Evolutionary conservation across 495 filamentous ascomycete species (phyloP).

Genomic region (Penicillium longicatenatum): DNA sequence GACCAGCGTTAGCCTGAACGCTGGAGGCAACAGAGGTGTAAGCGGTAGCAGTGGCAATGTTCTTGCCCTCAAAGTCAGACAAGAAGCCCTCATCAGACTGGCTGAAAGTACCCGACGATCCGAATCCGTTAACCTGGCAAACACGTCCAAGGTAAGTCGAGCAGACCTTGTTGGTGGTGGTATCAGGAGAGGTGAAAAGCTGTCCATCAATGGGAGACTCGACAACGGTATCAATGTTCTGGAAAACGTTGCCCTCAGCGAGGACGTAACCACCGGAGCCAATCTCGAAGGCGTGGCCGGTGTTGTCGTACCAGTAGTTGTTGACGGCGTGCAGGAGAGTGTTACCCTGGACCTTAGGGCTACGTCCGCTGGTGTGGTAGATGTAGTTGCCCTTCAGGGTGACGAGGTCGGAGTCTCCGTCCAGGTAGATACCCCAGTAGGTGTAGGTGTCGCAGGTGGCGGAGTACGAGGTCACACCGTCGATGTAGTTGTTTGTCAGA

Average conservation of each 20-base stretch:
- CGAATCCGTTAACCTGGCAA: constrained; percentile 51
- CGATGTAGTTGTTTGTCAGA: constrained; percentile 49
- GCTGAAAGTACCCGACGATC: constrained; percentile 41
- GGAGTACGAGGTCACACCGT: constrained; percentile 41
- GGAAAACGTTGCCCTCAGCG: constrained; percentile 63
- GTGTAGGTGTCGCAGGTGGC: constrained; percentile 48
- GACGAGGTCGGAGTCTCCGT: constrained; percentile 41
- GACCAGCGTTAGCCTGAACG: constrained; percentile 35
- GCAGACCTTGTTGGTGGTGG: constrained; percentile 42
- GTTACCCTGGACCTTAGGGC: constrained; percentile 45
- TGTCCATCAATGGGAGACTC: constrained; percentile 35
- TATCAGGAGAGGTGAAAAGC: constrained; percentile 44
- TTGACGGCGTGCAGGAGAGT: constrained; percentile 53
- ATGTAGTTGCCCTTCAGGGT: constrained; percentile 53
- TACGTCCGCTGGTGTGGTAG: constrained; percentile 45
- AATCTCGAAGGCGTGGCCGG: constrained; percentile 59
- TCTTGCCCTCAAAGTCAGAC: constrained; percentile 52
- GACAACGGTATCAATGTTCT: constrained; percentile 43
- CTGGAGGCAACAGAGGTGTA: constrained; percentile 34
- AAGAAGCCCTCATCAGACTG: constrained; percentile 44
- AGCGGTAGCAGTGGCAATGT: constrained; percentile 43
- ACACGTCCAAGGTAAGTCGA: constrained; percentile 41
- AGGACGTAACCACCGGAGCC: constrained; percentile 51
- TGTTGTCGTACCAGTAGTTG: constrained; percentile 59
- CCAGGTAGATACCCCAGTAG: constrained; percentile 51